Evolutionary conservation across 345 rosid species (phyloP).

Genomic region (Moricandia arvensis): DNA sequence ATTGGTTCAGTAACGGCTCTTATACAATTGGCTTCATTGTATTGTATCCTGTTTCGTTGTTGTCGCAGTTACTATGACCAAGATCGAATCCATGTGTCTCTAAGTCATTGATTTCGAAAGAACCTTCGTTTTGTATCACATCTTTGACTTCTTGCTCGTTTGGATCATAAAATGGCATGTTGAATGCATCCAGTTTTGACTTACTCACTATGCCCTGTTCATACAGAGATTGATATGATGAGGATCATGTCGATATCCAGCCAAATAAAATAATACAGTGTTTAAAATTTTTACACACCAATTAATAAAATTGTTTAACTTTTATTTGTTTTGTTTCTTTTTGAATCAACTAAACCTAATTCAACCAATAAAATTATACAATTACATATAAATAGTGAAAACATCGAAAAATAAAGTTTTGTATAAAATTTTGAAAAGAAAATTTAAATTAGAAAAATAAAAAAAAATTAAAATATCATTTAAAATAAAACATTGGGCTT

Average conservation of each 20-base stretch:
- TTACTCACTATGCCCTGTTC: no score
- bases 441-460: no score
- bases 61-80: conserved; percentile 4
- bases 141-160: conserved; percentile 32
- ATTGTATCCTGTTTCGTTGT: conserved; percentile 13
- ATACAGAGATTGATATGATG: not conserved
- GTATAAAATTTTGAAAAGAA: no score
- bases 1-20: conserved; percentile 33
- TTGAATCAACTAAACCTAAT: no score
- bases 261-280: not conserved
- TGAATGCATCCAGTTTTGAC: conserved; percentile 40
- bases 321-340: no score
- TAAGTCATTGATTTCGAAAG: conserved; percentile 35
- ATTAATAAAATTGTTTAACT: no score
- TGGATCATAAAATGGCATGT: conserved; percentile 41
- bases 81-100: conserved; percentile 25
- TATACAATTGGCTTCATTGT: conserved; percentile 35
- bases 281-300: no score
- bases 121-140: conserved; percentile 38
- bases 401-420: no score
- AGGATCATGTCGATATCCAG: not conserved
- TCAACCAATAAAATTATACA: no score
- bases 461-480: no score
- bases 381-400: no score
- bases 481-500: no score